A percentile compares a stretch with the other conserved stretches of the same genome.
Conservation (phyloP, 306 rosid species). For the Gillenia trifoliata region DNA sequence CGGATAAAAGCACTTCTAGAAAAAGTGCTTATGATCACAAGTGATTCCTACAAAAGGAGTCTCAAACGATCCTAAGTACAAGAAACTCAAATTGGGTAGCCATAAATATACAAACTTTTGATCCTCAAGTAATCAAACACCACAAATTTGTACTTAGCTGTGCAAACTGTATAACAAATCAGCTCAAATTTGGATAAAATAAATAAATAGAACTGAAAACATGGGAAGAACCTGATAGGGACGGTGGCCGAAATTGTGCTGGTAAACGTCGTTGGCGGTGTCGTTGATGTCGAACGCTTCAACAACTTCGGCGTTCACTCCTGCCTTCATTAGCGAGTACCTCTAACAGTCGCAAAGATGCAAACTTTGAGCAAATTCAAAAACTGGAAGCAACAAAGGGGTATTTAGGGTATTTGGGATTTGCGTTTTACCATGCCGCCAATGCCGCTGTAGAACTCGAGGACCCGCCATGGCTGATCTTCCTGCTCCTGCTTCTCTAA, state of each 20-base stretch:
- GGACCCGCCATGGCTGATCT: conserved; percentile 52
- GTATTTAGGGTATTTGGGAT: background rate
- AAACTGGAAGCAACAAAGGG: background rate
- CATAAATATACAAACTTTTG: background rate
- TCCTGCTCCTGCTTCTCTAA: background rate
- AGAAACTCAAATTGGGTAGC: background rate
- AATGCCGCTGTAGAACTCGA: conserved; percentile 94
- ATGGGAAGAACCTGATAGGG: conserved; percentile 63
- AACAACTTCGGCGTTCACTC: conserved; percentile 54
- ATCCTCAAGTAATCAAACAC: background rate
- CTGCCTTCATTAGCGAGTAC: conserved; percentile 64
- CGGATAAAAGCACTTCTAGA: too few relatives aligned
- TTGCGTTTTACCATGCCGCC: conserved; percentile 76
- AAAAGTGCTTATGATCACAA: too few relatives aligned
- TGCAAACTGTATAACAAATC: background rate
- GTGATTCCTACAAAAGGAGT: too few relatives aligned
- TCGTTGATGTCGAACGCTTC: conserved; percentile 88
- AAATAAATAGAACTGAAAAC: background rate
- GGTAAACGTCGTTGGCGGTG: conserved; percentile 81
- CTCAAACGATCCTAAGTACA: background rate
- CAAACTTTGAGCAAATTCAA: conserved; percentile 2
- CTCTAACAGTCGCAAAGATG: conserved; percentile 34
- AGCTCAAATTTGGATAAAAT: background rate
- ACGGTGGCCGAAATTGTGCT: conserved; percentile 75
- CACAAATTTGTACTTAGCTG: background rate